Conservation (phyloP, 805 yeast species). For the Cyberlindnera maritima region DNA sequence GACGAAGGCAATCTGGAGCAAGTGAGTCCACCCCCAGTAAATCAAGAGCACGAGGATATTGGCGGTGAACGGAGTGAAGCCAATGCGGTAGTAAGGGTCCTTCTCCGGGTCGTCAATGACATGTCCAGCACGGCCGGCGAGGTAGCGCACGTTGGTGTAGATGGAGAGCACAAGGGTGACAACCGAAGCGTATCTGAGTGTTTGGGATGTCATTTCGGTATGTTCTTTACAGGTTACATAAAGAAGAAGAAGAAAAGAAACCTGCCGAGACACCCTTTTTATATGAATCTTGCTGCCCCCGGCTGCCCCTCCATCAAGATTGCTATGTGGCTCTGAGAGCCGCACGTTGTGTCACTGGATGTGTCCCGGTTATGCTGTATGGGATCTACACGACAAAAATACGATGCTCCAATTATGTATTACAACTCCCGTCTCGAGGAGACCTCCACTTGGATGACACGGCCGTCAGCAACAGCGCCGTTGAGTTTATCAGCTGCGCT, state of each 20-base stretch:
- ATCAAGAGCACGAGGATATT: constrained; percentile 44
- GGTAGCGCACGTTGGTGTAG: constrained; percentile 53
- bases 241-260: neutral
- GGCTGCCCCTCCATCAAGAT: neutral
- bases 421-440: neutral
- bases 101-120: constrained; percentile 35
- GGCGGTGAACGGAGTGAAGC: constrained; percentile 71
- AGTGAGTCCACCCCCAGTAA: constrained; percentile 56
- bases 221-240: too few relatives aligned
- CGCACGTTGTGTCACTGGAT: neutral
- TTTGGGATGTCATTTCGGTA: constrained; percentile 3
- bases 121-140: constrained; percentile 52
- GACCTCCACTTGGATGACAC: constrained; percentile 35
- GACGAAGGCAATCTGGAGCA: constrained; percentile 52
- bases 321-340: neutral
- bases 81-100: constrained; percentile 46
- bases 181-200: constrained; percentile 45
- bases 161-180: constrained; percentile 54
- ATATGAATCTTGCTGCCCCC: too few relatives aligned
- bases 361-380: too few relatives aligned
- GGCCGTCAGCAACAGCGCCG: constrained; percentile 48
- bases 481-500: constrained; percentile 34
- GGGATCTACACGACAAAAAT: neutral
- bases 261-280: neutral
- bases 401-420: too few relatives aligned